Percentiles rank a stretch among this genome's conserved stretches.
These are phyloP conservation scores for Paramyrothecium sp. DNA, from an alignment of 2,329 filamentous ascomycete genomes.

Conservation along the genomic window DNA sequence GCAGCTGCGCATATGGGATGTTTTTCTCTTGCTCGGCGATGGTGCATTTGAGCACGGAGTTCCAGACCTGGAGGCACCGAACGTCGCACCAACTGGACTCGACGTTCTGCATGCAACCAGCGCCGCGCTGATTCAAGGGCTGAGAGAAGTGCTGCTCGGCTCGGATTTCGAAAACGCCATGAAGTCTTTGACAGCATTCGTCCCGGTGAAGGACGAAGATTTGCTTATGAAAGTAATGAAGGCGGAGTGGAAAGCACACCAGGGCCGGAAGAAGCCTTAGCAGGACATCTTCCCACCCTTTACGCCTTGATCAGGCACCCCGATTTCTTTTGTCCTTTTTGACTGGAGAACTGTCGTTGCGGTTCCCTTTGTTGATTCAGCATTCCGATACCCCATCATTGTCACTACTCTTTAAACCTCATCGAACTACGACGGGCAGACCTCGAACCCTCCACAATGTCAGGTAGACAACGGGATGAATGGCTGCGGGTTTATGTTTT, in stretches of 20 bases:
- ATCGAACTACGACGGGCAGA: background rate
- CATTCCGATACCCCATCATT: slow-evolving; percentile 1
- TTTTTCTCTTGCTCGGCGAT: slow-evolving; percentile 85
- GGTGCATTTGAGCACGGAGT: slow-evolving; percentile 9
- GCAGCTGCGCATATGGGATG: slow-evolving; percentile 94
- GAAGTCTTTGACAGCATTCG: slow-evolving; percentile 93
- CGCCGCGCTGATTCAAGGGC: slow-evolving; percentile 86
- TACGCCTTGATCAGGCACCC: slow-evolving; percentile 14
- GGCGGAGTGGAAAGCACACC: slow-evolving; percentile 76
- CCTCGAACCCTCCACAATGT: background rate
- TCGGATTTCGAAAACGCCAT: slow-evolving; percentile 97
- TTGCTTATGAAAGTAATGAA: slow-evolving; percentile 86
- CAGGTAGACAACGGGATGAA: background rate
- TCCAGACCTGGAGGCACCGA: slow-evolving; percentile 9
- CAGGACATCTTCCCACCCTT: slow-evolving; percentile 23
- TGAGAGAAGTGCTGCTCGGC: slow-evolving; percentile 82
- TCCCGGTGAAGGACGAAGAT: slow-evolving; percentile 92
- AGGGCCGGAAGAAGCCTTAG: slow-evolving; percentile 43
- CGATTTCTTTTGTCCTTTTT: slow-evolving; percentile 9
- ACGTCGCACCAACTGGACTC: slow-evolving; percentile 49
- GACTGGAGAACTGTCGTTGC: background rate
- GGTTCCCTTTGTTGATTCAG: slow-evolving; percentile 6
- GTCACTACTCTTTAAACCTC: background rate
- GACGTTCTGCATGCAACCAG: slow-evolving; percentile 88
- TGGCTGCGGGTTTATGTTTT: background rate